Base-by-base conservation (phyloP, 1,284 basidiomycete species). In the Cutaneotrichosporon cutaneum region DNA sequence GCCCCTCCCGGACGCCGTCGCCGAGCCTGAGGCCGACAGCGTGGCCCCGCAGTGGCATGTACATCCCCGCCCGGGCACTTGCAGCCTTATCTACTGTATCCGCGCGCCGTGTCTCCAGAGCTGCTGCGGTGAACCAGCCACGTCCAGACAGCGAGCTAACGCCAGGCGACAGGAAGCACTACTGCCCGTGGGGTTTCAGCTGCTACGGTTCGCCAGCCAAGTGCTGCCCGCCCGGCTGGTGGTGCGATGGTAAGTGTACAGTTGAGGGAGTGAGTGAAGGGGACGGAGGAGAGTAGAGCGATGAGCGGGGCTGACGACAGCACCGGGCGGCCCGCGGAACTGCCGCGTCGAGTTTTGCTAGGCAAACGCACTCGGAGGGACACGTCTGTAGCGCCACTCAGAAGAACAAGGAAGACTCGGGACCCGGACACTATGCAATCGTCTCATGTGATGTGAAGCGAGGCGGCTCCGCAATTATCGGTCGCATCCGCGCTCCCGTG, bases 201-300 rank as follows among this genome's bases (percentile, higher is more conserved):
- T 48, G 45, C 45, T 48, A 4, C 26, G 26, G 45, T 22, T 14
- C 2, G 13, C 22, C 21, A 16, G 3, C 2, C 24, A 26, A 6
- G 45, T 48, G 45, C 45, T 48, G 45, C 45, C 45, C 45, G 4
- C 21, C 26, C 2, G 45, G 45, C 45, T 48, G 45, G 45, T 48
- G 45, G 45, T 48, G 45, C 16, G 45, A 48, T 26, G 45, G 45
- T 26, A 22, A 14, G 45, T 27, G 30, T 9, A 30, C 9, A 9
- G 30, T 4, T 30, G 30, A 5, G 30, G 30, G 5, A 30, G 30
- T n/a, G 30, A 30, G 30, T 30, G 30, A n/a, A n/a, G n/a, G n/a
- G n/a, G n/a, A n/a, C n/a, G 30, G 30, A 30, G 30, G 30, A 30
- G 30, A 48, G 45, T 14, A 13, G 35, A 3, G 35, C 13, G 18